Conservation (phyloP, 1,284 basidiomycete species). For the Trichosporon sp. region DNA sequence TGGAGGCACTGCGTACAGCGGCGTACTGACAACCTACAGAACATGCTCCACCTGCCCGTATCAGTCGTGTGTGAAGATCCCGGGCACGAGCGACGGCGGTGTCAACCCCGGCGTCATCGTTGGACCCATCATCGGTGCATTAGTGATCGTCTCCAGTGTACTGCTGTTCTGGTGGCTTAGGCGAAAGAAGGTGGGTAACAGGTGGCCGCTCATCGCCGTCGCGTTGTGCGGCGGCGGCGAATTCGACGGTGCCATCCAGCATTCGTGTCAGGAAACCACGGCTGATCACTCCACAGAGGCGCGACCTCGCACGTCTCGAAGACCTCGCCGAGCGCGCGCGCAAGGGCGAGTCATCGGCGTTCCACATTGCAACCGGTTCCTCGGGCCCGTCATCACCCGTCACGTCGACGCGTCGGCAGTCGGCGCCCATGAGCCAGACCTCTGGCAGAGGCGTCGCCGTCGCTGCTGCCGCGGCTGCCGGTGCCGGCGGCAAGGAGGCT, state of each 20-base stretch:
- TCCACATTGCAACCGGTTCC: slow-evolving; percentile 41
- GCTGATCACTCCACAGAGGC: slow-evolving; percentile 38
- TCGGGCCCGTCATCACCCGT: slow-evolving; percentile 19
- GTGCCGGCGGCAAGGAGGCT: neutral
- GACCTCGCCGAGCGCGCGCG: slow-evolving; percentile 51
- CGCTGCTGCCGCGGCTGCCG: neutral
- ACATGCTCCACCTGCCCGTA: neutral
- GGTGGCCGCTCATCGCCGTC: neutral
- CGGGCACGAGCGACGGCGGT: slow-evolving; percentile 5
- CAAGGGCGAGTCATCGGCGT: slow-evolving; percentile 53
- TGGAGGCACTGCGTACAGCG: neutral
- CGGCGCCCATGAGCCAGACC: slow-evolving; percentile 20
- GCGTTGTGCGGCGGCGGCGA: neutral
- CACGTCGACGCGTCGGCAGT: slow-evolving; percentile 12
- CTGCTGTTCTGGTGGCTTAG: slow-evolving; percentile 54
- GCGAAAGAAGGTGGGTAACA: slow-evolving; percentile 51
- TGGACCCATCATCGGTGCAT: slow-evolving; percentile 53
- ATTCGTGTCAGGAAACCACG: neutral
- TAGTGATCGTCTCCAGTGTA: slow-evolving; percentile 49
- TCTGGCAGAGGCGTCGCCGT: slow-evolving; percentile 5
- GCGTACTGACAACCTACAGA: neutral
- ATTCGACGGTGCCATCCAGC: neutral
- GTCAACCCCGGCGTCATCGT: slow-evolving; percentile 56
- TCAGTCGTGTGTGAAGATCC: slow-evolving; percentile 1
- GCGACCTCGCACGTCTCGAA: slow-evolving; percentile 53